phyloP scores from a whole-genome alignment of 805 yeast species.

The Candida argentea region DNA sequence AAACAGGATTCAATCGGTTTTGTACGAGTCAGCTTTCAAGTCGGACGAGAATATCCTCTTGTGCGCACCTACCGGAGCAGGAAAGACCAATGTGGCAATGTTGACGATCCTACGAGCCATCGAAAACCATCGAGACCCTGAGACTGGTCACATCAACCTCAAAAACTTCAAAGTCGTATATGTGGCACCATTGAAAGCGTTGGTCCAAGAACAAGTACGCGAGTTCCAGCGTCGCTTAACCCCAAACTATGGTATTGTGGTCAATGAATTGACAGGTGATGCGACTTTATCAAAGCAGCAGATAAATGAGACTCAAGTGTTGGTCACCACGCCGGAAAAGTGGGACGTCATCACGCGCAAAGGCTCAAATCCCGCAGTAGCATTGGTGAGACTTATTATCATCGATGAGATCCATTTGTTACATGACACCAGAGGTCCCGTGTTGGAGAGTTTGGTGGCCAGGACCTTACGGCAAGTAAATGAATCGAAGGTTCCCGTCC shows the following conservation, averaged over 20 bases:
- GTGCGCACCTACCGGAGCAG: conserved; percentile 99
- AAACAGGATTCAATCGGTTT: conserved; percentile 77
- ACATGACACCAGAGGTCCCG: conserved; percentile 95
- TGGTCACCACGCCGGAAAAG: conserved; percentile 93
- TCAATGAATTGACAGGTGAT: conserved; percentile 88
- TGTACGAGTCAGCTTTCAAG: conserved; percentile 68
- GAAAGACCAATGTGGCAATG: conserved; percentile 96
- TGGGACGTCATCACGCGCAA: conserved; percentile 96
- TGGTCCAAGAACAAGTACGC: conserved; percentile 90
- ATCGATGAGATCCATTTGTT: conserved; percentile 89
- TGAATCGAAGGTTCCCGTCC: conserved; percentile 36
- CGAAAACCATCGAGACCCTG: conserved; percentile 36
- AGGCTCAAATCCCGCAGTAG: conserved; percentile 49
- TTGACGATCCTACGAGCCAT: conserved; percentile 60
- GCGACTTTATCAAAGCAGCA: conserved; percentile 66
- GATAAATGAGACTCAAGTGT: conserved; percentile 64
- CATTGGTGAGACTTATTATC: conserved; percentile 56
- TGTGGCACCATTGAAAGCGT: conserved; percentile 88
- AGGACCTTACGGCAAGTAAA: conserved; percentile 47
- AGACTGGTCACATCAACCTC: conserved; percentile 40
- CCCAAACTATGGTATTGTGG: conserved; percentile 52
- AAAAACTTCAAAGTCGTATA: conserved; percentile 68
- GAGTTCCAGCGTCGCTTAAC: conserved; percentile 67
- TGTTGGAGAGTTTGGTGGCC: conserved; percentile 77
- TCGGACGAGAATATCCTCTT: conserved; percentile 63